Evolutionary conservation across 164 flowering plant species (phyloP), one percentile per base, ranked within the genome.

Genomic region (Vitis amurensis): DNA sequence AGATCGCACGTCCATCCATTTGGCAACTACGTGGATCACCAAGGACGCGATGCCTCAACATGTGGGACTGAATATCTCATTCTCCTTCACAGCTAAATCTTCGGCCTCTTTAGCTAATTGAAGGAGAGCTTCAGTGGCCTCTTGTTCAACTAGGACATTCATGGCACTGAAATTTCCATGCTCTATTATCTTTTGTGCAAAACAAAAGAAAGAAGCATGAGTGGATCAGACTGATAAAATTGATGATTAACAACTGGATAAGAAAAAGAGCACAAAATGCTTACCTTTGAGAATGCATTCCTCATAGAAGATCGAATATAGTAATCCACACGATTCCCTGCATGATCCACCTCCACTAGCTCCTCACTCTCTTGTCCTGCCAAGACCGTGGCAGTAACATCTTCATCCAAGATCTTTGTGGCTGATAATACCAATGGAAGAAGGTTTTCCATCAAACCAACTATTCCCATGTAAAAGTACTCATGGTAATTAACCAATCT

Each of bases 221-320:
- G 17, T n/a, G 16, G 17, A 10, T 11, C 3, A 29, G 37, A 23
- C 27, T 23, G 27, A 23, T 23, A 23, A 23, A 23, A 23, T 23
- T 64, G 53, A 48, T 13, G 37, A 61, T 37, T 68, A 19, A 48
- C 64, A 56, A 16, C 19, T 30, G 17, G 0, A 71, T 30, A 17
- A 19, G 14, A 10, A 23, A 23, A 15, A 23, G 27, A 23, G 27
- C 27, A 50, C 6, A 31, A 48, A 65, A 52, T 16, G 63, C 76
- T 0, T 14, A 93, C 99, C 95, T 84, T 91, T 11, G 81, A 71
- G 58, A 93, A 96, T n/a, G 91, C 93, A 66, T 78, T 88, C 63
- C 73, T 84, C 71, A 88, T 2, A 0, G 99, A 90, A 2, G 89
- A 81, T 44, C 97, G 79, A 31, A 93, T 87, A 70, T 86, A 96